Conservation (phyloP, 75 land plant species). For the Adiantum capillusveneris region DNA sequence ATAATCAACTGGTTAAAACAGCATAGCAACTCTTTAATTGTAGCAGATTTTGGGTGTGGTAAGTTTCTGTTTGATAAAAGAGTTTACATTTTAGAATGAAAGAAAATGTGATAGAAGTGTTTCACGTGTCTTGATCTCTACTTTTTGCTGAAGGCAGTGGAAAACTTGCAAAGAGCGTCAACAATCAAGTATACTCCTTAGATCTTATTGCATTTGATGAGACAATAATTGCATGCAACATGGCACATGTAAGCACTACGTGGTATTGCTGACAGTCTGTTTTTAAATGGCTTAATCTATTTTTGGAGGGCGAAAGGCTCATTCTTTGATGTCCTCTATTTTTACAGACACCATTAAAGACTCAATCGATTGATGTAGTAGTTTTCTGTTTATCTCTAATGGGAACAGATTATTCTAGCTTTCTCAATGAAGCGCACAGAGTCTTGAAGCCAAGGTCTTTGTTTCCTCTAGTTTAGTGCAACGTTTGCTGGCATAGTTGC, state of each 20-base stretch:
- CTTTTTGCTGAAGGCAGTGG: slow-evolving; percentile 60
- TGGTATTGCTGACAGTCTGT: not conserved
- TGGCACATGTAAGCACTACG: slow-evolving; percentile 78
- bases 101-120: no score
- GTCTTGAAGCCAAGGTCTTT: slow-evolving; percentile 74
- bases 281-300: no score
- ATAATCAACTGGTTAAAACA: slow-evolving; percentile 80
- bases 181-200: slow-evolving; percentile 84
- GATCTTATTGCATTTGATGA: slow-evolving; percentile 82
- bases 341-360: slow-evolving; percentile 68
- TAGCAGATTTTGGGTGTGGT: slow-evolving; percentile 99
- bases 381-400: slow-evolving; percentile 93
- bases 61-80: slow-evolving; percentile 9
- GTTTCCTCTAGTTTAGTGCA: no score
- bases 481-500: no score
- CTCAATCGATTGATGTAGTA: slow-evolving; percentile 83
- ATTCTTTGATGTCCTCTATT: slow-evolving; percentile 3
- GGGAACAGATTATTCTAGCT: slow-evolving; percentile 82
- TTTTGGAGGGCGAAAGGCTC: no score
- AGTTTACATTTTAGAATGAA: no score
- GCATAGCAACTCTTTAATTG: slow-evolving; percentile 47
- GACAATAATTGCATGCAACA: slow-evolving; percentile 94
- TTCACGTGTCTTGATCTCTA: no score
- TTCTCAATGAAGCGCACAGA: slow-evolving; percentile 75
- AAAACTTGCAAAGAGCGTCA: slow-evolving; percentile 64